These are phyloP conservation scores for Gymnopilus junonius DNA, from an alignment of 768 basidiomycete species.

Conservation along the genomic window DNA sequence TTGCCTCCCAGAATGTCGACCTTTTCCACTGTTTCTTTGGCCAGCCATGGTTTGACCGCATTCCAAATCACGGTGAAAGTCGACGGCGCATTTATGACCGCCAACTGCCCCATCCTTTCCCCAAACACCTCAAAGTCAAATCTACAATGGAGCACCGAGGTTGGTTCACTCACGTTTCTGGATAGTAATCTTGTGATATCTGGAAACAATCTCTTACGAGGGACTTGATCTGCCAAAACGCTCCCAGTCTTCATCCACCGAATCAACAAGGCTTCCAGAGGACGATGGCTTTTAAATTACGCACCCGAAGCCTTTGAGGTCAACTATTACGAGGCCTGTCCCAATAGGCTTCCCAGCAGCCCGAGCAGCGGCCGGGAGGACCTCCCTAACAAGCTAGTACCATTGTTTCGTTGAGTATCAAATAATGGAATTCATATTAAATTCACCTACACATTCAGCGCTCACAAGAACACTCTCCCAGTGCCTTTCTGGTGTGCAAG, in stretches of 20 bases:
- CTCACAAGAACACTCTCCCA: conserved; percentile 70
- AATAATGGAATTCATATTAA: background rate
- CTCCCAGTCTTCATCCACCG: conserved; percentile 48
- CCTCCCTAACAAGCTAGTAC: conserved; percentile 57
- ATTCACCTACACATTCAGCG: conserved; percentile 51
- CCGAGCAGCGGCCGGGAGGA: conserved; percentile 67
- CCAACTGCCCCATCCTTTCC: conserved; percentile 71
- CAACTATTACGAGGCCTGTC: conserved; percentile 66
- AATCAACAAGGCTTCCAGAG: background rate
- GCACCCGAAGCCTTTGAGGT: conserved; percentile 73
- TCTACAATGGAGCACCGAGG: background rate
- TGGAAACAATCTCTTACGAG: conserved; percentile 68
- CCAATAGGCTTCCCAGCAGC: conserved; percentile 54
- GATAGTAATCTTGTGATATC: conserved; percentile 79
- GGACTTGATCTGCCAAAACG: conserved; percentile 79
- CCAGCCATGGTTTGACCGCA: conserved; percentile 70
- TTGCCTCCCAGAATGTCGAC: conserved; percentile 67
- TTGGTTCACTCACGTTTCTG: conserved; percentile 58
- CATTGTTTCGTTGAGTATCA: background rate
- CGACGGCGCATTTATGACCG: conserved; percentile 72
- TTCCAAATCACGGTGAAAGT: conserved; percentile 78
- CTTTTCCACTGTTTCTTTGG: conserved; percentile 73
- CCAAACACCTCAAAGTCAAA: background rate
- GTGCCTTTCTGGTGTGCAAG: conserved; percentile 61
- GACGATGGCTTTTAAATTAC: conserved; percentile 17